Evolutionary conservation across 73 alveolate species (phyloP).

Genomic region (Tetrahymena malaccensis): DNA sequence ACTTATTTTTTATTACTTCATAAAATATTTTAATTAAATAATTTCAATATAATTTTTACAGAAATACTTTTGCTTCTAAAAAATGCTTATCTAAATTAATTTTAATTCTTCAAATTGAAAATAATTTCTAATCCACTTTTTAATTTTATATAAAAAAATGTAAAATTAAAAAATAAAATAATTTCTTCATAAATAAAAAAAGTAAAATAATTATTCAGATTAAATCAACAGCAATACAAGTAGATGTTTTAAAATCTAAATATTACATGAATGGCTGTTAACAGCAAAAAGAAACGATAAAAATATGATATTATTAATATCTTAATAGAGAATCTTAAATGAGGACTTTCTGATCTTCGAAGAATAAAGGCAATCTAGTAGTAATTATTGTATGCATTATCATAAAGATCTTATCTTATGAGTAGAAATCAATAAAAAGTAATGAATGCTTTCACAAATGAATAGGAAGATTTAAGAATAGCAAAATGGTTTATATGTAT

Average conservation of each 20-base stretch:
- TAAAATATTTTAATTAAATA: too few species aligned
- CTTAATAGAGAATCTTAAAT: background rate
- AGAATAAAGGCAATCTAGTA: background rate
- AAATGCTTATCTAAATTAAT: too few species aligned
- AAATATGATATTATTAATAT: background rate
- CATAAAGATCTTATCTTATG: background rate
- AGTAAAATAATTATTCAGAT: too few species aligned
- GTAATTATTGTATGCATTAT: background rate
- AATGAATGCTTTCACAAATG: background rate
- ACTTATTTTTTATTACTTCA: too few species aligned
- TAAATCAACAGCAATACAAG: background rate
- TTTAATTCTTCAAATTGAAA: too few species aligned
- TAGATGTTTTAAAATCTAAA: background rate
- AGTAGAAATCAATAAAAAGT: background rate
- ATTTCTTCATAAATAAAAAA: too few species aligned
- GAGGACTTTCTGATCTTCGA: background rate
- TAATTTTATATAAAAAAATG: too few species aligned
- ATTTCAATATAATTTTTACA: too few species aligned
- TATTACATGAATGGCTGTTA: background rate
- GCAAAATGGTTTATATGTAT: background rate
- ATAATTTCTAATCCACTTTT: too few species aligned
- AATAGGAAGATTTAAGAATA: background rate
- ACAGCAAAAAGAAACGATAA: background rate
- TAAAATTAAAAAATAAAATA: too few species aligned
- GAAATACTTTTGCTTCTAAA: too few species aligned